Percentiles rank a stretch among this genome's conserved stretches.
These are phyloP conservation scores for Saccharomycopsis microspora DNA, from an alignment of 805 yeast genomes.

Conservation along the genomic window DNA sequence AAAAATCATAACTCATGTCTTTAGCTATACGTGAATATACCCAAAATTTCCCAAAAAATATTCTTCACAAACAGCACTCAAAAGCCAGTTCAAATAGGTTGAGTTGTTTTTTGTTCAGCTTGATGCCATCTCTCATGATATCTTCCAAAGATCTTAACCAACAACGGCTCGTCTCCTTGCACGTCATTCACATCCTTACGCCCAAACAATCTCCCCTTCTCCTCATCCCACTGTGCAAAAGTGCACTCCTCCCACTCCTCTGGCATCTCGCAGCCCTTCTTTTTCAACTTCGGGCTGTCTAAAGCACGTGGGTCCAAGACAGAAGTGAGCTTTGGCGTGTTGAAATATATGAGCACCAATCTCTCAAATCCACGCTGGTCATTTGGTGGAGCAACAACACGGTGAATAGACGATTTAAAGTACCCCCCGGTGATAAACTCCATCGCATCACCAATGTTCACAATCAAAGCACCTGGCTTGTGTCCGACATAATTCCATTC, in stretches of 20 bases:
- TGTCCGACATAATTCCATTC: conserved; percentile 31
- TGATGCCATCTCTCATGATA: conserved; percentile 16
- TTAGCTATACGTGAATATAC: too few relatives aligned
- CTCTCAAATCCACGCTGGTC: conserved; percentile 23
- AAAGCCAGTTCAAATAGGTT: too few relatives aligned
- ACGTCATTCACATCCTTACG: conserved; percentile 10
- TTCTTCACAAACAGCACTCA: too few relatives aligned
- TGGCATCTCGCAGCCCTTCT: conserved; percentile 21
- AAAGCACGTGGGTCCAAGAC: conserved; percentile 24
- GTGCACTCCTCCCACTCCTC: conserved; percentile 24
- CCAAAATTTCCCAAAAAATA: too few relatives aligned
- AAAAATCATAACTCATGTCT: too few relatives aligned
- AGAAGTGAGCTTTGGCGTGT: conserved; percentile 22
- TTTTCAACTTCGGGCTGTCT: conserved; percentile 20
- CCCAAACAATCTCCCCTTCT: conserved; percentile 21
- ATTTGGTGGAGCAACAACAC: conserved; percentile 26
- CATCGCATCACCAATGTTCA: conserved; percentile 31
- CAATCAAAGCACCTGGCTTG: conserved; percentile 28
- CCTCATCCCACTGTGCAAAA: conserved; percentile 24
- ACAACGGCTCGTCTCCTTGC: conserved; percentile 8
- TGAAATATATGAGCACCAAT: conserved; percentile 24
- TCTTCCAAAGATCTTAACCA: conserved; percentile 13
- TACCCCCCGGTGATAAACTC: conserved; percentile 29
- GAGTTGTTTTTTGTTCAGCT: conserved; percentile 3
- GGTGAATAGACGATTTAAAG: conserved; percentile 25